A percentile compares a stretch with the other conserved stretches of the same genome.
Evolutionary conservation across 441 rosid genomes (phyloP).

Genomic region (Sinapis alba): DNA sequence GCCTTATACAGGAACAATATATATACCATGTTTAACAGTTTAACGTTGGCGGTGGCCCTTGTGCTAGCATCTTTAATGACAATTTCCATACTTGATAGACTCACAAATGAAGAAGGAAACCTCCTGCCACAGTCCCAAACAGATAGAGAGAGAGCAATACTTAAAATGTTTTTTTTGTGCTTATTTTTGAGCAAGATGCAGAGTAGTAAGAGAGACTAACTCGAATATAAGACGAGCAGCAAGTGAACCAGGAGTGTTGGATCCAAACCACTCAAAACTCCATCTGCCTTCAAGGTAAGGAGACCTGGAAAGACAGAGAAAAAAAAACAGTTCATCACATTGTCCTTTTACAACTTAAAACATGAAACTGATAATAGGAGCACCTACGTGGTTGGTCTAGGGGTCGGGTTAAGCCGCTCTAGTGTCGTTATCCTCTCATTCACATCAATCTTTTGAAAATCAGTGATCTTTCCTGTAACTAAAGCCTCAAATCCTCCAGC

Average conservation of each 20-base stretch:
- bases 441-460: constrained; percentile 76
- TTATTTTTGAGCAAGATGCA: not conserved
- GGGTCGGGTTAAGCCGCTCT: constrained; percentile 88
- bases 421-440: constrained; percentile 78
- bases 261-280: constrained; percentile 95
- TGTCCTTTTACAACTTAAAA: not conserved
- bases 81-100: constrained; percentile 67
- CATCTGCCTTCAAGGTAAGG: constrained; percentile 88
- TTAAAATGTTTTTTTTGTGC: not conserved
- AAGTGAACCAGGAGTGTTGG: constrained; percentile 63
- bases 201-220: constrained; percentile 47
- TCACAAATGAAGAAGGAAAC: constrained; percentile 74
- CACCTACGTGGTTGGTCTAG: constrained; percentile 89
- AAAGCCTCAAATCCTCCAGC: constrained; percentile 81
- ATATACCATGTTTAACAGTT: constrained; percentile 65
- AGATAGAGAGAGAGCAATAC: not conserved
- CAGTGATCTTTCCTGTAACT: constrained; percentile 69
- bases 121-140: constrained; percentile 52
- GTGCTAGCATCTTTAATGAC: constrained; percentile 70
- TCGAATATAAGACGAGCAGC: constrained; percentile 65
- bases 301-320: constrained; percentile 73
- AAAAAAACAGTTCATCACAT: constrained; percentile 42
- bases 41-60: constrained; percentile 57
- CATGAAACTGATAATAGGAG: constrained; percentile 17
- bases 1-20: too few species aligned